Evolutionary conservation across 192 early-diverging fungal species (phyloP).

Genomic region (Rhizophlyctis rosea): DNA sequence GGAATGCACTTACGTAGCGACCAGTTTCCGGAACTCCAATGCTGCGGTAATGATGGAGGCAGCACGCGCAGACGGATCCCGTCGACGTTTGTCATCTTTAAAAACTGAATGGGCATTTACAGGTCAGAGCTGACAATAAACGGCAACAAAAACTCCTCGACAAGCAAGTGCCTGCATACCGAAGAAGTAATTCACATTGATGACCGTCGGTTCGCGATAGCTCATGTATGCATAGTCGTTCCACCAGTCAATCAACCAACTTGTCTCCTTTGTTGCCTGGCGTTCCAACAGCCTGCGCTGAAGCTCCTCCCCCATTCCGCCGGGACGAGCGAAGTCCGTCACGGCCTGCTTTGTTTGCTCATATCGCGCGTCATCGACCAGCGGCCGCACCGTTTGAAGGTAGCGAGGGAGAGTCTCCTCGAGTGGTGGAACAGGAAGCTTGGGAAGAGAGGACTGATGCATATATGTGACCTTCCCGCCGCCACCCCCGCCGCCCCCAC

Average conservation of each 20-base stretch:
- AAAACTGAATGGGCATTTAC: conserved; percentile 47
- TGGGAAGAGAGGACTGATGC: conserved; percentile 60
- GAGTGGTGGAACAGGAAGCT: conserved; percentile 85
- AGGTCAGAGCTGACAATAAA: background rate
- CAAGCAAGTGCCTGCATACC: conserved; percentile 20
- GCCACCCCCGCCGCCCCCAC: too few species aligned
- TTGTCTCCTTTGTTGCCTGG: conserved; percentile 67
- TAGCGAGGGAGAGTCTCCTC: conserved; percentile 81
- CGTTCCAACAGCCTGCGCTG: conserved; percentile 80
- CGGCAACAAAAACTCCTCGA: background rate
- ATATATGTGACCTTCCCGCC: too few species aligned
- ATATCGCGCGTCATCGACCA: conserved; percentile 64
- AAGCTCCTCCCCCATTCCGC: conserved; percentile 77
- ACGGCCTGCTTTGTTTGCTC: conserved; percentile 64
- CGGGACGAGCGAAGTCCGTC: conserved; percentile 74
- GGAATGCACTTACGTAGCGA: too few species aligned
- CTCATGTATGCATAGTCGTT: conserved; percentile 87
- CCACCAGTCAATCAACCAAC: conserved; percentile 98
- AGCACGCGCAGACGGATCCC: conserved; percentile 75
- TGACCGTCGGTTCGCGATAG: conserved; percentile 94
- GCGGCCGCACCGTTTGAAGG: conserved; percentile 71
- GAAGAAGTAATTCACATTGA: conserved; percentile 97
- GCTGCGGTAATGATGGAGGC: conserved; percentile 88
- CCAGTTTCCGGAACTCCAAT: conserved; percentile 78
- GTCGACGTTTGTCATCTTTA: conserved; percentile 74